A percentile compares a stretch with the other conserved stretches of the same genome.
phyloP scores from a whole-genome alignment of 1,139 yeast genomes.

The Insectozyma bohioensis region DNA sequence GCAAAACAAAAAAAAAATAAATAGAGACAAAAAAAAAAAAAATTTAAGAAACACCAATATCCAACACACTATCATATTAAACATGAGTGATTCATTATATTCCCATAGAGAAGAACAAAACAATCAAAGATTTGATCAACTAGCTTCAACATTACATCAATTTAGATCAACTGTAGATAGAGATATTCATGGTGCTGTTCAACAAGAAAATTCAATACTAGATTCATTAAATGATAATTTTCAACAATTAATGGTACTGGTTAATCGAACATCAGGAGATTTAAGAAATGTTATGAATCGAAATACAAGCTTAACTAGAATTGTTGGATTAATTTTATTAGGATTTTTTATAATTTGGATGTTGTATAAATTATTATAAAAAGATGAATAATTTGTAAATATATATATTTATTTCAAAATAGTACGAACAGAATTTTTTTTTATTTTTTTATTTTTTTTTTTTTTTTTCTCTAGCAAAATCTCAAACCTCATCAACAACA shows the following conservation, averaged over 20 bases:
- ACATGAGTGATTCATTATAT: slow-evolving; percentile 38
- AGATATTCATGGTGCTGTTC: slow-evolving; percentile 44
- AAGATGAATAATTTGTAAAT: background rate
- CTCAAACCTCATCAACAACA: too few relatives aligned
- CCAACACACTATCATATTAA: background rate
- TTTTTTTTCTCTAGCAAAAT: too few relatives aligned
- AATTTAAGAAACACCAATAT: too few relatives aligned
- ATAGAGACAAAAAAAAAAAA: too few relatives aligned
- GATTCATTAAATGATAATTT: slow-evolving; percentile 61
- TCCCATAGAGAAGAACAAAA: slow-evolving; percentile 47
- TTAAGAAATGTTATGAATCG: slow-evolving; percentile 52
- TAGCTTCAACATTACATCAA: slow-evolving; percentile 46
- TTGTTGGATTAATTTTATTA: slow-evolving; percentile 50
- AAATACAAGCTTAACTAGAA: slow-evolving; percentile 42
- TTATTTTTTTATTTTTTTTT: too few relatives aligned
- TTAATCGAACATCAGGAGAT: slow-evolving; percentile 66
- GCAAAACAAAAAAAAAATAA: slow-evolving; percentile 3
- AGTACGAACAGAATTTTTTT: too few relatives aligned
- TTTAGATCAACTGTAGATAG: slow-evolving; percentile 45
- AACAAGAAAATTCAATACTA: slow-evolving; percentile 48
- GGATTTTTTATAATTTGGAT: slow-evolving; percentile 69
- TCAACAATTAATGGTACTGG: slow-evolving; percentile 55
- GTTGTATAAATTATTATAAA: slow-evolving; percentile 47
- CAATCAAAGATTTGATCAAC: slow-evolving; percentile 44
- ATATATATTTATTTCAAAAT: too few relatives aligned